Base-by-base conservation (phyloP, 192 early-diverging fungal genomes). In the Phlyctochytrium planicorne region DNA sequence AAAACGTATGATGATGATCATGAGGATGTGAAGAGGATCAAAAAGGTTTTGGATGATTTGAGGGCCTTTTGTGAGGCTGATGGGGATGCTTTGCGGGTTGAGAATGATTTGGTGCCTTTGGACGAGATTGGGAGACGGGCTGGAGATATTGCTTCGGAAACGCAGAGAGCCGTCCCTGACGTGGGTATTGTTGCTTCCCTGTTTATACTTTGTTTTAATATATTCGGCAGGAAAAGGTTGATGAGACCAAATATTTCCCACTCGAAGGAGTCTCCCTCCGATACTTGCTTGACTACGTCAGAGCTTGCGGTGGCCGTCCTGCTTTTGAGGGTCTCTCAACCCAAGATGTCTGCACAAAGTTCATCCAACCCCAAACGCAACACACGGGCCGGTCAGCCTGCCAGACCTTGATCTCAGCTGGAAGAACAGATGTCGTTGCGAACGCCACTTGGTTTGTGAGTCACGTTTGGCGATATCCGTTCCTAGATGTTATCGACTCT, bases 401-500 rank as follows among this genome's bases (percentile, higher is more conserved):
- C 27, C 6, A 57, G 6, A 25, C 25, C 16, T 25, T 57, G 55
- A 10, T 25, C 10, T 29, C 27, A 12, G 6, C 27, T 29, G 27
- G 27, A 12, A 12, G 55, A 10, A 57, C 55, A 6, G 55, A 57
- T 27, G 55, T 25, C 6, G 55, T 57, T 27, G 10, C 55, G 12
- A 29, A 65, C 4, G 62, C 73, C 30, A 63, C 24, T 4, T 75
- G 72, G 64, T 76, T 76, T 34, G 52, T 76, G 10, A 57, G 47
- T 16, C 75, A 76, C 47, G 66, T 62, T 12, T 76, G 75, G 75
- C 29, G 55, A 29, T 75, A 74, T 47, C 59, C 24, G 23, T 76
- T 76, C 37, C 31, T 76, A 24, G 64, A 68, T 25, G 60, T 74
- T 6, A 50, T 76, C 34, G 71, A 69, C 60, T 71, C 75, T 25